A percentile compares a stretch with the other conserved stretches of the same genome.
Conservation (phyloP, 2,329 filamentous ascomycete species). For the Fonsecaea multimorphosa region DNA sequence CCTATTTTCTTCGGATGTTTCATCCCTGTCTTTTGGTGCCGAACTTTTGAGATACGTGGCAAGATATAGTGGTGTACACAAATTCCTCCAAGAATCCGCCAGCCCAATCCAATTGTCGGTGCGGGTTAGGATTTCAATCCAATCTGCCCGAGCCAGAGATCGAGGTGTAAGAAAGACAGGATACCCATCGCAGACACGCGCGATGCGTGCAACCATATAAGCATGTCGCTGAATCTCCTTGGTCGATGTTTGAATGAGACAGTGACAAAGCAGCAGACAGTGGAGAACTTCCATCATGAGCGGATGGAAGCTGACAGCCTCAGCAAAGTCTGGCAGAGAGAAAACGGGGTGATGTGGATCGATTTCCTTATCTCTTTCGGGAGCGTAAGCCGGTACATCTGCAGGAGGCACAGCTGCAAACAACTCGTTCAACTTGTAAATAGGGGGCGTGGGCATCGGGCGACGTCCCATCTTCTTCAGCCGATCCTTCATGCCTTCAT, state of each 20-base stretch:
- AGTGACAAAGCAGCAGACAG: slow-evolving; percentile 76
- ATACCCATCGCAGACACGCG: slow-evolving; percentile 76
- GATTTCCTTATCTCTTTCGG: slow-evolving; percentile 45
- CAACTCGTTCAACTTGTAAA: slow-evolving; percentile 67
- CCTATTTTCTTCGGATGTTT: slow-evolving; percentile 61
- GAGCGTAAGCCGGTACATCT: slow-evolving; percentile 71
- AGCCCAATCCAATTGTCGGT: slow-evolving; percentile 74
- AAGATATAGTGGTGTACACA: slow-evolving; percentile 68
- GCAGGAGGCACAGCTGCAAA: slow-evolving; percentile 72
- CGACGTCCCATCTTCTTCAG: slow-evolving; percentile 10
- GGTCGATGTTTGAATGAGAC: slow-evolving; percentile 76
- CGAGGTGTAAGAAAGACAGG: slow-evolving; percentile 77
- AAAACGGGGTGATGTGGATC: slow-evolving; percentile 42
- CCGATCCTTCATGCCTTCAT: slow-evolving; percentile 25
- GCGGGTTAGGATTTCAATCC: slow-evolving; percentile 75
- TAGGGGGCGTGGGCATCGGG: slow-evolving; percentile 43
- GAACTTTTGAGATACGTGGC: slow-evolving; percentile 42
- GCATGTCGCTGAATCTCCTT: slow-evolving; percentile 81
- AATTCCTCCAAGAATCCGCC: slow-evolving; percentile 68
- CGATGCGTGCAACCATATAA: slow-evolving; percentile 78
- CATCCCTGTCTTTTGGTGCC: slow-evolving; percentile 35
- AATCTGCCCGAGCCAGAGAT: slow-evolving; percentile 76
- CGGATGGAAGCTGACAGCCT: slow-evolving; percentile 79
- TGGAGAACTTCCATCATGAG: slow-evolving; percentile 79
- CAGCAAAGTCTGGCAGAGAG: slow-evolving; percentile 56